These are phyloP conservation scores for Paecilomyces sp. DNA, from an alignment of 2,329 filamentous ascomycete species.

Conservation along the genomic window DNA sequence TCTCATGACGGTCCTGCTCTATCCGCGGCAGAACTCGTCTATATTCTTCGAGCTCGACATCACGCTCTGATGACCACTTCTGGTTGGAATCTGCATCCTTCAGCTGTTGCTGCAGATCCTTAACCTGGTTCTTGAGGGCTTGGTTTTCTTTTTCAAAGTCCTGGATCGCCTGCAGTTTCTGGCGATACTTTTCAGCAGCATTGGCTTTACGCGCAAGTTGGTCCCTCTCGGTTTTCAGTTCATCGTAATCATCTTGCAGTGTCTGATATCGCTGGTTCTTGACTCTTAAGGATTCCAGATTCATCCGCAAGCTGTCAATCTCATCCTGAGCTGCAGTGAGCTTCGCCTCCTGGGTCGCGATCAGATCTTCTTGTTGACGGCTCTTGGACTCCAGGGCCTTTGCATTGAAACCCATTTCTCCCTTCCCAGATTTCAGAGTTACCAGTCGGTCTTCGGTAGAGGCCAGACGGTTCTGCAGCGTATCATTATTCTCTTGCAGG, in stretches of 20 bases:
- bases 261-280: slow-evolving; percentile 40
- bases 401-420: slow-evolving; percentile 40
- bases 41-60: slow-evolving; percentile 37
- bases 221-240: slow-evolving; percentile 41
- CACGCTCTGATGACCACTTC: slow-evolving; percentile 31
- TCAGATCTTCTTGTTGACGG: slow-evolving; percentile 60
- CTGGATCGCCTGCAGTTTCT: slow-evolving; percentile 43
- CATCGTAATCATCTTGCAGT: slow-evolving; percentile 43
- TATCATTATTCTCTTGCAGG: slow-evolving; percentile 44
- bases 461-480: slow-evolving; percentile 37
- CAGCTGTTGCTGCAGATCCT: slow-evolving; percentile 40
- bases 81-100: slow-evolving; percentile 38
- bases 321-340: slow-evolving; percentile 47
- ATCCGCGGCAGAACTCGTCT: slow-evolving; percentile 39
- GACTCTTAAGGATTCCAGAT: slow-evolving; percentile 36
- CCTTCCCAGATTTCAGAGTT: slow-evolving; percentile 44
- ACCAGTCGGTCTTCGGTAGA: slow-evolving; percentile 45
- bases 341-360: slow-evolving; percentile 62
- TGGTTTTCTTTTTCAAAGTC: slow-evolving; percentile 44
- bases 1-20: slow-evolving; percentile 42
- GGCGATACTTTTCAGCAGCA: slow-evolving; percentile 42
- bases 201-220: slow-evolving; percentile 42
- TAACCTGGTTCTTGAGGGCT: slow-evolving; percentile 38
- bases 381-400: slow-evolving; percentile 44
- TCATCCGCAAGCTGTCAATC: slow-evolving; percentile 37